Percentiles rank a stretch among this genome's conserved stretches.
Conservation (phyloP, 305 asterid species). For the Solanum hybrid region DNA sequence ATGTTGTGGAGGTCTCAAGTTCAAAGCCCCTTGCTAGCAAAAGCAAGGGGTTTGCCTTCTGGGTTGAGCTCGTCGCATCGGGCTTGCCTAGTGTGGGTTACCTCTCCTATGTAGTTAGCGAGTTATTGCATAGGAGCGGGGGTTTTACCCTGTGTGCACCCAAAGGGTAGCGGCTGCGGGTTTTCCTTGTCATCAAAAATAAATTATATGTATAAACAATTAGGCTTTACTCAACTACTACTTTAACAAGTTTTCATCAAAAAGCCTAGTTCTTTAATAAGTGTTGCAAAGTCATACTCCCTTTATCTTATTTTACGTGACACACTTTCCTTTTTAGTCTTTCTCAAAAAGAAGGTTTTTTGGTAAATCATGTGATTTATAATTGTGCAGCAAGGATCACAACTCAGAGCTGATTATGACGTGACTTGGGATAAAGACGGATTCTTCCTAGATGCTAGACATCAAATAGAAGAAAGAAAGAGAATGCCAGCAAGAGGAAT, state of each 20-base stretch:
- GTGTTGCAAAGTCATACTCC: neutral
- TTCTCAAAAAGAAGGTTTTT: neutral
- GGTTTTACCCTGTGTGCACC: too few species aligned
- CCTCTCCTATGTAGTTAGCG: too few species aligned
- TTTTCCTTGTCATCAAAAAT: too few species aligned
- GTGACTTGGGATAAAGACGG: constrained; percentile 80
- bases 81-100: too few species aligned
- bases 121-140: too few species aligned
- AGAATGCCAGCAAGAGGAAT: constrained; percentile 33
- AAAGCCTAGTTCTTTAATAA: neutral
- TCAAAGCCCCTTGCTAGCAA: too few species aligned
- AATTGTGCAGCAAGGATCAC: constrained; percentile 78
- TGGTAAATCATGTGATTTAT: constrained; percentile 8
- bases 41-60: too few species aligned
- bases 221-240: too few species aligned
- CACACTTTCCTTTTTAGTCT: neutral
- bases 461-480: constrained; percentile 46
- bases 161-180: too few species aligned
- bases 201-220: too few species aligned
- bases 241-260: neutral
- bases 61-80: too few species aligned
- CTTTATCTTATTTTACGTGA: neutral
- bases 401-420: constrained; percentile 77
- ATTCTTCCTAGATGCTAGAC: constrained; percentile 44
- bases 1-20: too few species aligned